A percentile compares a stretch with the other conserved stretches of the same genome.
phyloP scores from a whole-genome alignment of 1,139 yeast genomes.

The Zygotorulaspora mrakii region DNA sequence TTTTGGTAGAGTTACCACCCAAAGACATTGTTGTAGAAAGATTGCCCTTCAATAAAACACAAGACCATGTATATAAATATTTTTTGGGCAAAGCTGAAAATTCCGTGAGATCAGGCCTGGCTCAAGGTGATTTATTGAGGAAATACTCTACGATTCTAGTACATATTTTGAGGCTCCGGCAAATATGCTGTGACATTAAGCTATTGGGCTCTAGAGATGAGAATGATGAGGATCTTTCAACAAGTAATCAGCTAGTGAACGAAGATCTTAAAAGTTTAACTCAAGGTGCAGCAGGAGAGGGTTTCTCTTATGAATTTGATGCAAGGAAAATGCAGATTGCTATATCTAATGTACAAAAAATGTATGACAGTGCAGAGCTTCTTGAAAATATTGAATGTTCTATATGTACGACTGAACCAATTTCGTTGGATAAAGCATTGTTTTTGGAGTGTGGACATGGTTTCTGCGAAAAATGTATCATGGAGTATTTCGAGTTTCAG shows the following conservation, averaged over 20 bases:
- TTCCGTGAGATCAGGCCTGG: slow-evolving; percentile 60
- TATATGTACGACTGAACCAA: slow-evolving; percentile 69
- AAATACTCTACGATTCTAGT: slow-evolving; percentile 77
- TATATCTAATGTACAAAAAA: slow-evolving; percentile 37
- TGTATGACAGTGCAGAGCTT: slow-evolving; percentile 33
- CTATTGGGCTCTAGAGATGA: slow-evolving; percentile 45
- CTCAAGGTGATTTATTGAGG: slow-evolving; percentile 65
- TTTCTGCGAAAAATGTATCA: slow-evolving; percentile 70
- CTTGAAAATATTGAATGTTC: slow-evolving; percentile 71
- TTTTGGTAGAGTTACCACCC: slow-evolving; percentile 71
- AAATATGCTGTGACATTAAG: slow-evolving; percentile 81
- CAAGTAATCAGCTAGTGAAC: slow-evolving; percentile 37
- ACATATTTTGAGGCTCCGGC: slow-evolving; percentile 78
- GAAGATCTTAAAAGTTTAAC: slow-evolving; percentile 18
- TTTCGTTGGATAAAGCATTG: slow-evolving; percentile 51
- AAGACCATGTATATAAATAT: slow-evolving; percentile 63
- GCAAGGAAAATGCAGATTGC: slow-evolving; percentile 34
- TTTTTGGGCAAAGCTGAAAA: slow-evolving; percentile 65
- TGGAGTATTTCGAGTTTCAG: slow-evolving; percentile 57
- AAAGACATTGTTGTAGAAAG: slow-evolving; percentile 70
- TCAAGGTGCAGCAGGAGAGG: slow-evolving; percentile 1
- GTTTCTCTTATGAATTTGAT: slow-evolving; percentile 4
- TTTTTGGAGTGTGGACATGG: slow-evolving; percentile 80
- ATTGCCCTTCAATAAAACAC: slow-evolving; percentile 63
- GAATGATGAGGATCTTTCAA: slow-evolving; percentile 40